Evolutionary conservation across 1,284 basidiomycete genomes (phyloP).

Genomic region (Cystobasidium pallidum): DNA sequence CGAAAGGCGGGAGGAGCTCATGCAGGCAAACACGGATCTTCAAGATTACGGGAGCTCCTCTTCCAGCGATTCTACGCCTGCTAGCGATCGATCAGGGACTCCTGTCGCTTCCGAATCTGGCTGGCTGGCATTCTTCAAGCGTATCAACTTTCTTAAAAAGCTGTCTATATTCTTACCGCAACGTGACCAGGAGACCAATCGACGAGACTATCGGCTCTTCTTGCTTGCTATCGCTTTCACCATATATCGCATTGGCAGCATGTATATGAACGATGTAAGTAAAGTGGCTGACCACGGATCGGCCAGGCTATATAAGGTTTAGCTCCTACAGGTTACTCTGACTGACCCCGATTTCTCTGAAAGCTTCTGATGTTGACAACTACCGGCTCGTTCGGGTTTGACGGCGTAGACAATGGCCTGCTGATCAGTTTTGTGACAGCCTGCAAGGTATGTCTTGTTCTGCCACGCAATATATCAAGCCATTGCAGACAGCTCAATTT

Average conservation of each 20-base stretch:
- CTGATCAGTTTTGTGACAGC: conserved; percentile 38
- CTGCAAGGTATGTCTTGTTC: conserved; percentile 24
- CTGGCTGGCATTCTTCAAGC: conserved; percentile 6
- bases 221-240: conserved; percentile 34
- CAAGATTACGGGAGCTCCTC: conserved; percentile 5
- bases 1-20: conserved; percentile 35
- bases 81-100: not conserved
- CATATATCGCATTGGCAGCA: conserved; percentile 36
- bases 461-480: too few species aligned
- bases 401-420: conserved; percentile 38
- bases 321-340: not conserved
- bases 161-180: conserved; percentile 34
- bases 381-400: conserved; percentile 39
- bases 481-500: not conserved
- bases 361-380: conserved; percentile 41
- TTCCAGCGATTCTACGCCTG: not conserved
- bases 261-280: conserved; percentile 44
- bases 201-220: conserved; percentile 38
- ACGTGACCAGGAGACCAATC: not conserved
- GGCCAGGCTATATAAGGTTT: too few species aligned
- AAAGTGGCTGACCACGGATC: not conserved
- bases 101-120: not conserved
- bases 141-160: conserved; percentile 38
- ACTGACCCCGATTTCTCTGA: not conserved
- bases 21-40: conserved; percentile 33